Evolutionary conservation across 192 early-diverging fungal species (phyloP).

Genomic region (Blastocladiella britannica): DNA sequence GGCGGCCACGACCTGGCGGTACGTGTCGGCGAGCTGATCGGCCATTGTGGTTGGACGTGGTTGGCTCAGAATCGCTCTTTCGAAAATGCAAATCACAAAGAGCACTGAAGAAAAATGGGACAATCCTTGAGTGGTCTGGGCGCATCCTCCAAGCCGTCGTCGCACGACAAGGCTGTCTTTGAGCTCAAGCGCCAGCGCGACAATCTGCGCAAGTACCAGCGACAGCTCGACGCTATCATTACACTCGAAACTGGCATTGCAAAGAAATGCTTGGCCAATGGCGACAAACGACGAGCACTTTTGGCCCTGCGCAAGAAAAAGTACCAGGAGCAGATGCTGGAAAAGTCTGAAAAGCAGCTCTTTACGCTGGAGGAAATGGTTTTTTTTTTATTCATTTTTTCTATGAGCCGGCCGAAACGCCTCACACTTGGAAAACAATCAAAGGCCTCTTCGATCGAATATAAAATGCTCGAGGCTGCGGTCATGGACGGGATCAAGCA

Average conservation of each 20-base stretch:
- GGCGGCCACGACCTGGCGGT: no score
- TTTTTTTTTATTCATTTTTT: not conserved
- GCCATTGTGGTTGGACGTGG: no score
- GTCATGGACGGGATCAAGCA: slow-evolving; percentile 61
- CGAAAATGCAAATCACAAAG: no score
- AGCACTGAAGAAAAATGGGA: no score
- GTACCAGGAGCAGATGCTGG: slow-evolving; percentile 74
- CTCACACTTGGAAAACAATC: no score
- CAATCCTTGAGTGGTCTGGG: no score
- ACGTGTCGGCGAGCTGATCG: no score
- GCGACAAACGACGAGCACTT: slow-evolving; percentile 62
- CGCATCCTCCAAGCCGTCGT: slow-evolving; percentile 54
- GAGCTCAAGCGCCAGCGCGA: slow-evolving; percentile 93
- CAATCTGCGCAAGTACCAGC: slow-evolving; percentile 77
- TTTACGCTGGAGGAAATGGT: slow-evolving; percentile 76
- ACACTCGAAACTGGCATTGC: slow-evolving; percentile 47
- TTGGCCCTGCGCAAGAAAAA: slow-evolving; percentile 88
- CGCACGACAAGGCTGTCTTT: slow-evolving; percentile 80
- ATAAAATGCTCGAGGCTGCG: slow-evolving; percentile 74
- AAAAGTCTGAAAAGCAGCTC: slow-evolving; percentile 69
- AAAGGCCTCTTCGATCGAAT: slow-evolving; percentile 72
- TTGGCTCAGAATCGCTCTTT: no score
- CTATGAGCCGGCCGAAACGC: not conserved
- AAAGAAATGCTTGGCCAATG: slow-evolving; percentile 44
- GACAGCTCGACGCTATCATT: slow-evolving; percentile 30